Conservation (phyloP, 305 asterid species). For the Andrographis paniculata region DNA sequence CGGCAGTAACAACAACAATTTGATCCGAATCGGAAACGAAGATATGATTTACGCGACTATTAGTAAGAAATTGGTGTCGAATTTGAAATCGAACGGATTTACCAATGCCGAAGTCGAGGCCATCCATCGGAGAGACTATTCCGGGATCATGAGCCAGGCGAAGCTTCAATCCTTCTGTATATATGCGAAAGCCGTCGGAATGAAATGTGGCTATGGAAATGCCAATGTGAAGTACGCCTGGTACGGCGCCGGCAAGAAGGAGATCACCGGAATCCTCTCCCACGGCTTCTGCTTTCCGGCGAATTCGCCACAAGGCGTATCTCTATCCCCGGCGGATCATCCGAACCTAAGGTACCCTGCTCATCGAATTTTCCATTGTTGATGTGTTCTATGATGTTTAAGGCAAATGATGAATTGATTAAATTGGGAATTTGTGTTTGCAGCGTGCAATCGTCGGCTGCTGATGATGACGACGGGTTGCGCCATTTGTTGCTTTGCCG, state of each 20-base stretch:
- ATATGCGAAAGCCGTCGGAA: slow-evolving; percentile 32
- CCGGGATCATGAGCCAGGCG: slow-evolving; percentile 30
- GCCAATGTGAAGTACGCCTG: slow-evolving; percentile 62
- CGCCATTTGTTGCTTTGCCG: slow-evolving; percentile 44
- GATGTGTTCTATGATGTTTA: too few relatives aligned
- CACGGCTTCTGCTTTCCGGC: slow-evolving; percentile 42
- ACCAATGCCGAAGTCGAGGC: slow-evolving; percentile 25
- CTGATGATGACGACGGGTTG: slow-evolving; percentile 45
- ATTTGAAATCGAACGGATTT: slow-evolving; percentile 26
- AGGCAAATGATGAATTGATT: too few relatives aligned
- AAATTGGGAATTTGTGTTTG: not conserved
- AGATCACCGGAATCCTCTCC: slow-evolving; percentile 27
- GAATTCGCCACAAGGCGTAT: slow-evolving; percentile 27
- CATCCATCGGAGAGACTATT: slow-evolving; percentile 25
- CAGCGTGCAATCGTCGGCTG: slow-evolving; percentile 28
- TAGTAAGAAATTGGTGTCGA: slow-evolving; percentile 21
- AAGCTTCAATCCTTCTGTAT: slow-evolving; percentile 32
- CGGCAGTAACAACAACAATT: not conserved
- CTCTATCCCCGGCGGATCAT: slow-evolving; percentile 42
- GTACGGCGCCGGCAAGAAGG: slow-evolving; percentile 62
- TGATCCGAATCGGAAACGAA: slow-evolving; percentile 17
- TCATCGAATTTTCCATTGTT: too few relatives aligned
- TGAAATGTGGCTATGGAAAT: slow-evolving; percentile 34
- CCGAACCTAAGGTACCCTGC: slow-evolving; percentile 41
- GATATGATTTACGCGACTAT: slow-evolving; percentile 19